Evolutionary conservation across 495 filamentous ascomycete species (phyloP).

Genomic region (Penicillium ucsense): DNA sequence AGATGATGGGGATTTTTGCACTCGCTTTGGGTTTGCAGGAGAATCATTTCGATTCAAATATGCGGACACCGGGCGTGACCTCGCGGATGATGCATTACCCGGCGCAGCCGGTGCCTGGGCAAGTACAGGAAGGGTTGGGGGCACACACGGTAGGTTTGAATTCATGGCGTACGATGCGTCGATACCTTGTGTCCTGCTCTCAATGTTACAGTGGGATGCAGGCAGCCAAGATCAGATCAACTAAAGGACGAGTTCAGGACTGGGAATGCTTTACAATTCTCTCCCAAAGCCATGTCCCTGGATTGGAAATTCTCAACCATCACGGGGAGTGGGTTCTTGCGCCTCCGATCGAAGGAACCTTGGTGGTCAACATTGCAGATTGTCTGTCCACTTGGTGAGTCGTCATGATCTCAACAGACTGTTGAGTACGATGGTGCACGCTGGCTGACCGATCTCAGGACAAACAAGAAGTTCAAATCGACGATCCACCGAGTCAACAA

Average conservation of each 20-base stretch:
- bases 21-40: slow-evolving; percentile 35
- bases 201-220: no score
- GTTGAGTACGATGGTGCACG: no score
- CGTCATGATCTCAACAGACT: background rate
- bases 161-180: no score
- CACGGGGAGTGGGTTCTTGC: slow-evolving; percentile 35
- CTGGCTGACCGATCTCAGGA: slow-evolving; percentile 9
- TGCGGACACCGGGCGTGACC: slow-evolving; percentile 32
- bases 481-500: slow-evolving; percentile 44
- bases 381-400: slow-evolving; percentile 34
- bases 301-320: slow-evolving; percentile 34
- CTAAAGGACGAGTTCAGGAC: slow-evolving; percentile 13
- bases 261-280: slow-evolving; percentile 40
- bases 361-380: slow-evolving; percentile 45
- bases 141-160: slow-evolving; percentile 27
- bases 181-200: no score
- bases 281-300: slow-evolving; percentile 27
- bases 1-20: slow-evolving; percentile 35
- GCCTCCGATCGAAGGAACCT: slow-evolving; percentile 29
- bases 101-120: slow-evolving; percentile 19
- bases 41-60: slow-evolving; percentile 32
- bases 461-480: slow-evolving; percentile 36
- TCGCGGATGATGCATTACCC: slow-evolving; percentile 39
- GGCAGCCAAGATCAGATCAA: background rate
- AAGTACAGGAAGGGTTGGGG: slow-evolving; percentile 33